phyloP scores from a whole-genome alignment of 2,329 filamentous ascomycete genomes.

The Ceratocystis ficicola region DNA sequence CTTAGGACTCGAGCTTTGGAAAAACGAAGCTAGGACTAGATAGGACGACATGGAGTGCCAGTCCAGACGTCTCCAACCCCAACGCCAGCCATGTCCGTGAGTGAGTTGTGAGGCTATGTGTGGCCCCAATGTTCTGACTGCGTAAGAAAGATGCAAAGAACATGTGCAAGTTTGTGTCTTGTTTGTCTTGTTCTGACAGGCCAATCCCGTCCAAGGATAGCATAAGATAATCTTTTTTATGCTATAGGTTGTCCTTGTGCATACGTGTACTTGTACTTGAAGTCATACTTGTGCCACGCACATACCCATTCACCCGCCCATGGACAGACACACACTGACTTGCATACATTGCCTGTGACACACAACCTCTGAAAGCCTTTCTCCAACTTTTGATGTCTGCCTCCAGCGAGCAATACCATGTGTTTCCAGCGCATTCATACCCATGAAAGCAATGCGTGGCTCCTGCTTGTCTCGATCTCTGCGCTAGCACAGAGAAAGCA shows the following conservation, averaged over 20 bases:
- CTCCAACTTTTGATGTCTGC: background rate
- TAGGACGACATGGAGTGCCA: background rate
- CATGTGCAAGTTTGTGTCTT: too few species aligned
- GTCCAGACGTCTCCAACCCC: background rate
- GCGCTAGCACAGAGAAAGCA: background rate
- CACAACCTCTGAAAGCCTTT: background rate
- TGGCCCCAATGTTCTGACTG: too few species aligned
- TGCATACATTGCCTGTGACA: background rate
- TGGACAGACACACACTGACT: background rate
- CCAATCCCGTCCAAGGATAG: too few species aligned
- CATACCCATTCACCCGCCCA: background rate
- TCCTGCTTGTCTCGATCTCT: background rate
- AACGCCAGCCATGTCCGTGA: background rate
- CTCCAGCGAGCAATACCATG: background rate
- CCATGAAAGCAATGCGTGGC: background rate
- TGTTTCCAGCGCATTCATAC: background rate
- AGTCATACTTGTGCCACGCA: background rate
- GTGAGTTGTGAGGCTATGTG: too few species aligned
- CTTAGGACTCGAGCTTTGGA: background rate
- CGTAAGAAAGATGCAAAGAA: too few species aligned
- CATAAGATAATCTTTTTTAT: background rate
- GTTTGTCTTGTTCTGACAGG: too few species aligned
- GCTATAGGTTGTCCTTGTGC: background rate
- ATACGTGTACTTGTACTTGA: background rate
- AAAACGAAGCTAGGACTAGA: background rate